Evolutionary conservation across 352 stramenopile species (phyloP).

Genomic region (Albugo candida): DNA sequence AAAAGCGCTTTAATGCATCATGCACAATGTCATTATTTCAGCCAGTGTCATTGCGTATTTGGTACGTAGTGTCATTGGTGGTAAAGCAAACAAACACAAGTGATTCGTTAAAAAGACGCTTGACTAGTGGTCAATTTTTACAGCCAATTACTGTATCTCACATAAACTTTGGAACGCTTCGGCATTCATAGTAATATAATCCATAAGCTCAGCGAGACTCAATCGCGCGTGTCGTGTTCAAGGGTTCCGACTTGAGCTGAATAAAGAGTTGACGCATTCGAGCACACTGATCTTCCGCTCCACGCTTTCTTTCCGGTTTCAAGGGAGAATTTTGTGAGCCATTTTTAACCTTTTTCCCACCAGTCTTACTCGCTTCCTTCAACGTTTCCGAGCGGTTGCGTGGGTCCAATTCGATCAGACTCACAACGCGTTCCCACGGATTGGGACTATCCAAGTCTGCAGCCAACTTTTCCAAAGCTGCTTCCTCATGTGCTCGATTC

Average conservation of each 20-base stretch:
- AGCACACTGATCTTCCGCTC: constrained; percentile 15
- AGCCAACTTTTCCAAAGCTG: constrained; percentile 87
- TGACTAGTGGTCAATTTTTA: too few relatives aligned
- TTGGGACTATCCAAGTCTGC: constrained; percentile 89
- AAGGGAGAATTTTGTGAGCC: constrained; percentile 17
- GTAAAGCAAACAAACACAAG: too few relatives aligned
- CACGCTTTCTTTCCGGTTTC: neutral
- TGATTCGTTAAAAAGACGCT: too few relatives aligned
- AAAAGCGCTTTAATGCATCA: too few relatives aligned
- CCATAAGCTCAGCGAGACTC: too few relatives aligned
- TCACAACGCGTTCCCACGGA: constrained; percentile 86
- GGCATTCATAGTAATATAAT: too few relatives aligned
- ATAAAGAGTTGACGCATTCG: constrained; percentile 89
- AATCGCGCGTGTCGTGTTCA: constrained; percentile 43
- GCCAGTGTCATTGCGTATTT: too few relatives aligned
- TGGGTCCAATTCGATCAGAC: constrained; percentile 82
- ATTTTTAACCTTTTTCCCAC: constrained; percentile 26
- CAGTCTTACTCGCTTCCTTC: constrained; percentile 17
- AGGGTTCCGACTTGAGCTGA: constrained; percentile 82
- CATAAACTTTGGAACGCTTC: too few relatives aligned
- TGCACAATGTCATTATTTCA: too few relatives aligned
- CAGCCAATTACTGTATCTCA: too few relatives aligned
- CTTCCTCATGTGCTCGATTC: constrained; percentile 86
- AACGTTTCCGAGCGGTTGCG: constrained; percentile 13
- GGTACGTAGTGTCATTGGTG: too few relatives aligned